Base-by-base conservation (phyloP, 1,139 yeast species). In the Starmera stellimalicola region DNA sequence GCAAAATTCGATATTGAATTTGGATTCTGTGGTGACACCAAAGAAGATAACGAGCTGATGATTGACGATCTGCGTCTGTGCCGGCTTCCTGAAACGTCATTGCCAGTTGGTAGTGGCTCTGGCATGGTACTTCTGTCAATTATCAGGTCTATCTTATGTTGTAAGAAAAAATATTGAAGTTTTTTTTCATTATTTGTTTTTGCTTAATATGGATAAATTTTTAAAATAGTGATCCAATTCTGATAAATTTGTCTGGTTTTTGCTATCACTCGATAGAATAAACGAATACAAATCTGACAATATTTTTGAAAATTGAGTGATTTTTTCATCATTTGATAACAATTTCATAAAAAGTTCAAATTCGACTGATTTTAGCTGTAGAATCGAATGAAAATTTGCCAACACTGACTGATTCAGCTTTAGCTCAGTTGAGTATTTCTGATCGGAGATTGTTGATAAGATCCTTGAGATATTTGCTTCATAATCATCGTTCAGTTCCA, bases 1-100 rank as follows among this genome's bases (percentile, higher is more conserved):
- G 51, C 51, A 37, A 47, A 48, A 26, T 40, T 44, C 10, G 33
- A 36, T n/a, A 47, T 23, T 4, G 51, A 46, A 34, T 48, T 47
- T 4, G 36, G 41, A 2, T 52, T 52, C 9, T 50, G 48, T 2
- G 45, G 35, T 20, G 29, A 32, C 3, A 48, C 29, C 16, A 47
- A 38, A 20, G 45, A 48, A 24, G 47, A 48, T 27, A 47, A 39
- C 6, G 51, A 46, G 30, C 42, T 47, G 30, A 47, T 47, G 6
- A 40, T 33, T 2, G 44, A 33, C 2, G 43, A 40, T n/a, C 15
- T 8, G 7, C 34, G 34, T 33, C 47, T 42, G 34, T 22, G 10
- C 11, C 24, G 24, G 24, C 24, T n/a, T 10, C 24, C n/a, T n/a
- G n/a, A n/a, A n/a, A n/a, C n/a, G n/a, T n/a, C n/a, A n/a, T n/a